Evolutionary conservation across 768 basidiomycete genomes (phyloP), one percentile per base, ranked within the genome.

Genomic region (Mycena rosella): DNA sequence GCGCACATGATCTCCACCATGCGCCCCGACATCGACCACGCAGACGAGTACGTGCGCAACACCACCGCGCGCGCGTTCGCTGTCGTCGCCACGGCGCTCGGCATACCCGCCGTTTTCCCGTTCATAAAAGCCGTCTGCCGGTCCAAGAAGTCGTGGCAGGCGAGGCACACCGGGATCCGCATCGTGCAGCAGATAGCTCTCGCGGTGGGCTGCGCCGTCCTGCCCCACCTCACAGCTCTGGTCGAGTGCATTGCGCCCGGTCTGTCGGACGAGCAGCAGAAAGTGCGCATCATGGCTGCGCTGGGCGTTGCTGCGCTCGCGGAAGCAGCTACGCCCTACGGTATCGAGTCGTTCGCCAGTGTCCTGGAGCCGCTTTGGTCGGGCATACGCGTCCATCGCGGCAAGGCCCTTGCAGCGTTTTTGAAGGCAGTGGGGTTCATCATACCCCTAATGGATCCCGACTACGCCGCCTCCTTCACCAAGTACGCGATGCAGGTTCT

Each of bases 1-100:
- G 96, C 98, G 2, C 98, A 99, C 81, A 99, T 99, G 98, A 99
- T 99, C 74, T 99, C 98, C 34, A 99, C 96, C 14, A 99, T 99
- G 97, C 93, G 97, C 73, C 97, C 97, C 3, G 97, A 99, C 84
- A 99, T 99, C 69, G 97, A 99, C 79, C 97, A 99, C 74, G 95
- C 97, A 42, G 97, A 99, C 76, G 98, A 99, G 79, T 99, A 98
- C 71, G 97, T 99, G 3, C 94, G 97, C 65, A 99, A 99, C 79
- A 99, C 98, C 49, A 99, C 98, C 15, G 96, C 98, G 38, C 93
- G 98, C 74, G 98, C 98, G 5, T 96, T 99, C 86, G 96, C 96
- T 32, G 97, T 99, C 63, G 97, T 99, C 64, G 97, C 98, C 13
- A 98, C 96, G 0, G 97, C 98, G 0, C 92, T 99, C 61, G 96